phyloP scores from a whole-genome alignment of 352 stramenopile species.

The Globisporangium apiculatum region DNA sequence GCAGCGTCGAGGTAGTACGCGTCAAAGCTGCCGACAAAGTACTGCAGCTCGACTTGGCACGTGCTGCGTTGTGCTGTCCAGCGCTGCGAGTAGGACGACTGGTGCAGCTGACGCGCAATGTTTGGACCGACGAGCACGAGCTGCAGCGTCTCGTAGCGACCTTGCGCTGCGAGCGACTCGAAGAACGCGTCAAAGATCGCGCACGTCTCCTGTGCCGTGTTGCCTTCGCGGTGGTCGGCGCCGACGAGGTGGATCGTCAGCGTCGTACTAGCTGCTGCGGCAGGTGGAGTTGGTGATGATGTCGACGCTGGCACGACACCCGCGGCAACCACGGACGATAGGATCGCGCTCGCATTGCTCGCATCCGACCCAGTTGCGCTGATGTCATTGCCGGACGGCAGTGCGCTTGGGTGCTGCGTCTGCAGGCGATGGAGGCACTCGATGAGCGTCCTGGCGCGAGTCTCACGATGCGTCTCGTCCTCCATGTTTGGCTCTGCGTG shows the following conservation, averaged over 20 bases:
- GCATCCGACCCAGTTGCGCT: background rate
- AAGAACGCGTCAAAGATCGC: slow-evolving; percentile 49
- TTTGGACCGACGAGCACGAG: slow-evolving; percentile 76
- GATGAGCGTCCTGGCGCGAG: slow-evolving; percentile 25
- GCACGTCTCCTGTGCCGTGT: slow-evolving; percentile 44
- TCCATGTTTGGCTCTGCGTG: slow-evolving; percentile 1
- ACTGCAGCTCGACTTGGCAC: slow-evolving; percentile 23
- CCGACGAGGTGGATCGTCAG: slow-evolving; percentile 67
- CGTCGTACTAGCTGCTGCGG: background rate
- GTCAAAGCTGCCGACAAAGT: slow-evolving; percentile 73
- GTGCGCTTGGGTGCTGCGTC: slow-evolving; percentile 1
- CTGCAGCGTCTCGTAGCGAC: slow-evolving; percentile 25
- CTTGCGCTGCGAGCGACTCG: slow-evolving; percentile 26
- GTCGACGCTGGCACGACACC: background rate
- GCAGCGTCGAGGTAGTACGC: slow-evolving; percentile 37
- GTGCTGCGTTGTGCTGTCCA: background rate
- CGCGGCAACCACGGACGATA: background rate
- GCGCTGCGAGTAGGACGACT: slow-evolving; percentile 17
- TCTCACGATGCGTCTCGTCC: slow-evolving; percentile 6
- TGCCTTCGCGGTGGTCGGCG: slow-evolving; percentile 73
- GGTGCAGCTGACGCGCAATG: slow-evolving; percentile 48
- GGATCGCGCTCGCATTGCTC: background rate
- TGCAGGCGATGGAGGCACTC: slow-evolving; percentile 26
- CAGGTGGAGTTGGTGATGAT: background rate
- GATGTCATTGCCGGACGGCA: background rate